These are phyloP conservation scores for Combretum micranthum DNA, from an alignment of 345 rosid genomes.

Conservation along the genomic window DNA sequence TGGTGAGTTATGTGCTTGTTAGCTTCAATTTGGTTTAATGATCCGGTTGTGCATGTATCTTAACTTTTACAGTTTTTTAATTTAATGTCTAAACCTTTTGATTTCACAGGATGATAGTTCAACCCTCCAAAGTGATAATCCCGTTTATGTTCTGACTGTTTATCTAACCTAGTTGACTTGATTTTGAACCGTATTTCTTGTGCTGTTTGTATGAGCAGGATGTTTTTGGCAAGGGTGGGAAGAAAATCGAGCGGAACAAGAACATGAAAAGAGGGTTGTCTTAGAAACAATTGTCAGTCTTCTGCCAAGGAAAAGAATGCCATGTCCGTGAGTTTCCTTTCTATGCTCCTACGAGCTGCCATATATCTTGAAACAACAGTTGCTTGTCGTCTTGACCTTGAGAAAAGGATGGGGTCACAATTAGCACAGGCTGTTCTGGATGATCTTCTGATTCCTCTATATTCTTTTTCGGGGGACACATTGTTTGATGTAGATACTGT, in stretches of 20 bases:
- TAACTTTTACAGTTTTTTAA: neutral
- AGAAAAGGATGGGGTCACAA: conserved; percentile 77
- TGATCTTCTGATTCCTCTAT: conserved; percentile 80
- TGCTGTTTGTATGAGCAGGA: conserved; percentile 40
- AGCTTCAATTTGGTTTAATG: too few relatives aligned
- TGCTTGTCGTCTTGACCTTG: conserved; percentile 90
- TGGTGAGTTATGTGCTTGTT: conserved; percentile 47
- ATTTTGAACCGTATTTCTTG: conserved; percentile 1
- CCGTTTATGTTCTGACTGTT: too few relatives aligned
- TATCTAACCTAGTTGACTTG: too few relatives aligned
- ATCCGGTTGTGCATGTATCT: too few relatives aligned
- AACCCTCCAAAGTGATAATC: neutral
- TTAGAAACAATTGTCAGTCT: conserved; percentile 86
- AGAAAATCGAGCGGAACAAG: conserved; percentile 65
- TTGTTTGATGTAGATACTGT: conserved; percentile 77
- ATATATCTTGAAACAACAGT: conserved; percentile 85
- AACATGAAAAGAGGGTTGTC: conserved; percentile 83
- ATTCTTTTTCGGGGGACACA: conserved; percentile 65
- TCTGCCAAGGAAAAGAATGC: conserved; percentile 74
- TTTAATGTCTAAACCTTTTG: neutral
- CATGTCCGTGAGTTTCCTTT: conserved; percentile 84
- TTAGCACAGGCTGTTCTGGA: conserved; percentile 79
- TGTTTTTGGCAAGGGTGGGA: conserved; percentile 63
- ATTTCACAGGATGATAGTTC: neutral
- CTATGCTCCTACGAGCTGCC: conserved; percentile 80